A percentile compares a stretch with the other conserved stretches of the same genome.
These are phyloP conservation scores for Nadsonia commutata DNA, from an alignment of 1,139 yeast genomes.

Conservation along the genomic window DNA sequence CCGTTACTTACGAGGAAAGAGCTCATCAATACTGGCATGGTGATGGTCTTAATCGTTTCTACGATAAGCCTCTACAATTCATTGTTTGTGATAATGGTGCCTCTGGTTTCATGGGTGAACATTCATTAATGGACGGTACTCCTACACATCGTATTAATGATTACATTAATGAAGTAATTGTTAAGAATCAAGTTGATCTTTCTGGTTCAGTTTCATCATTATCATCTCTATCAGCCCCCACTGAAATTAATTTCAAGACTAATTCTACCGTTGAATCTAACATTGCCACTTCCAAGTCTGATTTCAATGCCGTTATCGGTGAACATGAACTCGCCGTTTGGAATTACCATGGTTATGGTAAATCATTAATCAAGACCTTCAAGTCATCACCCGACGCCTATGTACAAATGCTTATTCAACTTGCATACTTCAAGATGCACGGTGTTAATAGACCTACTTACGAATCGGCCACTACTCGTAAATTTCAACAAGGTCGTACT, in stretches of 20 bases:
- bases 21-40: slow-evolving; percentile 92
- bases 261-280: slow-evolving; percentile 36
- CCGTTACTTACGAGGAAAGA: slow-evolving; percentile 73
- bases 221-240: slow-evolving; percentile 20
- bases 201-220: slow-evolving; percentile 16
- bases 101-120: slow-evolving; percentile 92
- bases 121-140: slow-evolving; percentile 96
- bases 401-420: slow-evolving; percentile 65
- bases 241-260: slow-evolving; percentile 28
- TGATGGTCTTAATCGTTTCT: slow-evolving; percentile 78
- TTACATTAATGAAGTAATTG: slow-evolving; percentile 45
- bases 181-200: slow-evolving; percentile 31
- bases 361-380: slow-evolving; percentile 58
- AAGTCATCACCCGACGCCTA: slow-evolving; percentile 70
- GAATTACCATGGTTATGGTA: slow-evolving; percentile 30
- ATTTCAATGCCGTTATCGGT: slow-evolving; percentile 33
- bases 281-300: slow-evolving; percentile 41
- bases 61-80: slow-evolving; percentile 84
- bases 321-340: slow-evolving; percentile 30
- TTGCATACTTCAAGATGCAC: slow-evolving; percentile 69
- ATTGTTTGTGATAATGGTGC: slow-evolving; percentile 70
- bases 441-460: slow-evolving; percentile 83
- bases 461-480: slow-evolving; percentile 91
- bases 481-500: slow-evolving; percentile 83
- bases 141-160: slow-evolving; percentile 86